Evolutionary conservation across 352 stramenopile species (phyloP).

Genomic region (Pythium sp.): DNA sequence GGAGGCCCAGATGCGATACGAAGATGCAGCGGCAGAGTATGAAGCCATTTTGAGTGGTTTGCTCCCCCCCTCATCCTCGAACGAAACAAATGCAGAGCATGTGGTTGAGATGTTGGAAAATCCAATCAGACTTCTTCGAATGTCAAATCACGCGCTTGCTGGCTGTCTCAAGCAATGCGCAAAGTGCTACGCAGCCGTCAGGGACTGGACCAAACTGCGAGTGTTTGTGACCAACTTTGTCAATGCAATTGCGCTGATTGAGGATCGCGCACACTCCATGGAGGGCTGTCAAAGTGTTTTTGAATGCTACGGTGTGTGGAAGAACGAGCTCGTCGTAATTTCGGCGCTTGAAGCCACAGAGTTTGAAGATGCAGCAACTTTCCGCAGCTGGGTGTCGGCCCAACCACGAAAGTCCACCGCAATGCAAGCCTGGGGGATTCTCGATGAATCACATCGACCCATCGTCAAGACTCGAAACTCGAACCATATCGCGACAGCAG

Average conservation of each 20-base stretch:
- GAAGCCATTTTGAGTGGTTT: constrained; percentile 27
- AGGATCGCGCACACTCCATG: constrained; percentile 19
- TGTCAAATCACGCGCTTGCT: constrained; percentile 35
- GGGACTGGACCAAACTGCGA: constrained; percentile 41
- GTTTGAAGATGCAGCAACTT: not conserved
- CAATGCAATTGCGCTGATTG: constrained; percentile 23
- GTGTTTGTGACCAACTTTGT: constrained; percentile 30
- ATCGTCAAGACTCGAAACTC: not conserved
- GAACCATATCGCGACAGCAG: constrained; percentile 1
- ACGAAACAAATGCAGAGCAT: constrained; percentile 11
- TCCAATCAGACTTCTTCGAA: constrained; percentile 29
- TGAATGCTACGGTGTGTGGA: constrained; percentile 35
- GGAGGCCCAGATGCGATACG: constrained; percentile 59
- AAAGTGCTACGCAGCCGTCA: constrained; percentile 40
- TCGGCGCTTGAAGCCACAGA: constrained; percentile 20
- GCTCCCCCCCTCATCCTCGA: not conserved
- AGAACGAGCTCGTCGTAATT: constrained; percentile 32
- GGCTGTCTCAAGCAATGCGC: constrained; percentile 50
- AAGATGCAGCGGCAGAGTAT: constrained; percentile 56
- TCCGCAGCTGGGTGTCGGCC: not conserved
- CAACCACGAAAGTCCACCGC: not conserved
- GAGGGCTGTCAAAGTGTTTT: constrained; percentile 30
- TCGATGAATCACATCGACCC: constrained; percentile 14
- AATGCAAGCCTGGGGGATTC: constrained; percentile 28
- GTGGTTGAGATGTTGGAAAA: constrained; percentile 25